Base-by-base conservation (phyloP, 225 moss, liverwort and hornwort genomes). In the Polytrichum formosum region DNA sequence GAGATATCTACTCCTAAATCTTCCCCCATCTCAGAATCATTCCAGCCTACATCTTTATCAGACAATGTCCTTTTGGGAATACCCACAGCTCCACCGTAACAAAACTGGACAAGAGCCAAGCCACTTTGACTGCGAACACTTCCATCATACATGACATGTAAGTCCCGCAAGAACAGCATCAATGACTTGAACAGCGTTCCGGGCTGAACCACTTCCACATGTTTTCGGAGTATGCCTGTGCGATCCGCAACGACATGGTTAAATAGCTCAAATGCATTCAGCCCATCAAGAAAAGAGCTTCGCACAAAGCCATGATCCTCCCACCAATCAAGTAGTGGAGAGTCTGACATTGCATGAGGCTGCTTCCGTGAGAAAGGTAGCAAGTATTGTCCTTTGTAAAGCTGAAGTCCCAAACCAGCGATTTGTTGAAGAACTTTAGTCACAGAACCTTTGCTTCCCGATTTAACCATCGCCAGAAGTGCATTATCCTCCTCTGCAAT, bases 111-210 rank as follows among this genome's bases (percentile, higher is more conserved):
- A 66, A 98, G 79, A 30, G 79, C 80, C 16, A 84, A 70, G 54
- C 92, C 91, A 80, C 75, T 67, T 60, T 87, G 88, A 67, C 81
- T 88, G 19, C 97, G 88, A 58, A 98, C 92, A 67, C 90, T 94
- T 7, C 94, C 94, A 89, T 93, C 91, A 69, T 93, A 89, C 67
- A 81, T 66, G 9, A 93, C 79, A 73, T 93, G 87, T 16, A 93
- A 27, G 61, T 93, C 93, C 28, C 93, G 83, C 70, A 93, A 56
- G 74, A 91, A 93, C 2, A 88, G 78, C 93, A 93, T 93, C 31
- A 91, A 80, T 56, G 86, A 82, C 80, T 98, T 94, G 27, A 98
- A 98, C 26, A 98, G 88, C 4, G 88, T 90, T 74, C 97, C 94
- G 13, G 93, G 91, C 71, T 91, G 80, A n/a, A 84, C 63, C 28